Conservation (phyloP, 108 stramenopile genomes). For the Cyclotella baltica region DNA sequence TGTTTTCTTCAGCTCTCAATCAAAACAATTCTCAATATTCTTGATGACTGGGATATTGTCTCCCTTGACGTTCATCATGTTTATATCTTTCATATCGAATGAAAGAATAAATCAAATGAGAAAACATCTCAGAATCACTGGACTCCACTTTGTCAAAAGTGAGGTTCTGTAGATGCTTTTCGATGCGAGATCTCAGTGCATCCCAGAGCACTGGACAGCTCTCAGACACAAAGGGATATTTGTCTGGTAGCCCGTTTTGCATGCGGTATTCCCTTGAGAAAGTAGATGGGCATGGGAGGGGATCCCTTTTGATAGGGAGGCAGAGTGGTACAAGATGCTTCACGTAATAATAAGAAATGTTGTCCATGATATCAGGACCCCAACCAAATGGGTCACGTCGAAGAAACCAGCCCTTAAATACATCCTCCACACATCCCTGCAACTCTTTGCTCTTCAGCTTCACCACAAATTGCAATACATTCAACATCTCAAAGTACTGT, state of each 20-base stretch:
- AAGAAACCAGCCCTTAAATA: background rate
- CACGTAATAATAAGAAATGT: background rate
- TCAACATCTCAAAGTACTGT: background rate
- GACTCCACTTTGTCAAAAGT: conserved; percentile 8
- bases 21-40: no score
- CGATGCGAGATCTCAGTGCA: background rate
- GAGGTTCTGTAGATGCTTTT: background rate
- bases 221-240: background rate
- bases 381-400: no score
- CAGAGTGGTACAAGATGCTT: background rate
- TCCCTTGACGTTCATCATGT: background rate
- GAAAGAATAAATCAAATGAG: background rate
- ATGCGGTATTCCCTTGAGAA: no score
- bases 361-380: background rate
- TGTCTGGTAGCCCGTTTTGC: no score
- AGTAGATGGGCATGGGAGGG: no score
- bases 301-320: conserved; percentile 1
- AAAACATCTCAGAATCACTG: conserved; percentile 5
- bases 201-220: background rate
- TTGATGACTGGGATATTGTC: background rate
- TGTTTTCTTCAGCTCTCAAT: no score
- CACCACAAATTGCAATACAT: conserved; percentile 4
- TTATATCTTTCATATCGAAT: background rate
- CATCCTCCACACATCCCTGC: background rate
- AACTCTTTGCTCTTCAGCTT: background rate